Evolutionary conservation across 306 rosid genomes (phyloP), one percentile per base, ranked within the genome.

Genomic region (Mucuna pruriens): DNA sequence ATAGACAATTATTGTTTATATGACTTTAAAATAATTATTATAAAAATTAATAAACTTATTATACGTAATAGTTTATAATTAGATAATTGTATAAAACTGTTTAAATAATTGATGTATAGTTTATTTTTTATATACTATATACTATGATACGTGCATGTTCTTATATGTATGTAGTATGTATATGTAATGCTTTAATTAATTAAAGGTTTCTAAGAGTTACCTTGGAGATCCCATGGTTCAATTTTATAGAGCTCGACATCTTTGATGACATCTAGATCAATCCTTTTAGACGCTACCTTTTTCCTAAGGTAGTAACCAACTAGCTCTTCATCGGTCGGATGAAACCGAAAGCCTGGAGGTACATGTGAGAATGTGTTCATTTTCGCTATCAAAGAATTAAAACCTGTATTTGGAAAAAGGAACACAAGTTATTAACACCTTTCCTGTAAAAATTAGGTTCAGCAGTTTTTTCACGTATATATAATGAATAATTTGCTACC

Each of bases 141-240:
- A 49, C 23, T 16, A 11, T 44, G 9, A 2, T 39, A 39, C 5
- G 16, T 49, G 4, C 4, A 0, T 6, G 2, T 2, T 16, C n/a
- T 16, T 23, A 7, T 15, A 54, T 54, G 4, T 22, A 54, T 54
- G 61, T 16, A 15, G 38, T 63, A 51, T 29, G 9, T 66, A 2
- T 45, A 76, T 19, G 8, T 19, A 62, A 44, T 31, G 49, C 73
- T 22, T 62, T 46, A 0, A 10, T n/a, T 29, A 63, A 1, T 1
- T 38, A 34, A n/a, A 20, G 19, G 9, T 16, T 74, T 23, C 9
- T 29, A 73, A 17, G 20, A 36, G 20, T 19, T 74, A 94, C 98
- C 98, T 94, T 89, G 90, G 85, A 94, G 94, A 89, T 94, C 96
- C 97, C 98, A 94, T 36, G 97, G 98, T 81, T 94, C 98, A 71